phyloP scores from a whole-genome alignment of 345 rosid species.

The Salix arbutifolia region DNA sequence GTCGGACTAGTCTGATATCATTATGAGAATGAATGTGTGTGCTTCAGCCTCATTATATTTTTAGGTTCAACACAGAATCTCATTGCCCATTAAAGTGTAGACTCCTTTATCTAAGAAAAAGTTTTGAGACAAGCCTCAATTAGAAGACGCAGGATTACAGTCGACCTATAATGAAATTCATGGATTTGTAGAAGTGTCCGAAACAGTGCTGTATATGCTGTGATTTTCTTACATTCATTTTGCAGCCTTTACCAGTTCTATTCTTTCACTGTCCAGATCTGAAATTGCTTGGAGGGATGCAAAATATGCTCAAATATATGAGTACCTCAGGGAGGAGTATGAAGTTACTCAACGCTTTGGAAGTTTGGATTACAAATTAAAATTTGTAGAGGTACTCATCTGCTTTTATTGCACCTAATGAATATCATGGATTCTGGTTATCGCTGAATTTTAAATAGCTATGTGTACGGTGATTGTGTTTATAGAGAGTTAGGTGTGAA shows the following conservation, averaged over 20 bases:
- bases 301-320: slow-evolving; percentile 81
- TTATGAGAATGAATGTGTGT: neutral
- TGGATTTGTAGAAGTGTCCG: neutral
- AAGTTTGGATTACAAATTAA: slow-evolving; percentile 76
- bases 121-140: neutral
- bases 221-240: neutral
- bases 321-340: slow-evolving; percentile 86
- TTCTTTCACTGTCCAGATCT: slow-evolving; percentile 46
- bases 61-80: neutral
- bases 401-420: slow-evolving; percentile 5
- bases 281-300: slow-evolving; percentile 99
- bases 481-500: neutral
- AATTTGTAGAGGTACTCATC: slow-evolving; percentile 73
- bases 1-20: neutral
- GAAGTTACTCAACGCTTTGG: slow-evolving; percentile 91
- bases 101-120: neutral
- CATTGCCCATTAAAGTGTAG: neutral
- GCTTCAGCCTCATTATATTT: neutral
- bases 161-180: neutral
- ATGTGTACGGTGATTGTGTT: neutral
- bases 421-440: neutral
- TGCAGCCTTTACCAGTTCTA: neutral
- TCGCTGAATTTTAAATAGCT: neutral
- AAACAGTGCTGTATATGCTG: neutral
- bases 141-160: neutral